Evolutionary conservation across 352 stramenopile species (phyloP), one percentile per base, ranked within the genome.

Genomic region (Globisporangium carolinianum): DNA sequence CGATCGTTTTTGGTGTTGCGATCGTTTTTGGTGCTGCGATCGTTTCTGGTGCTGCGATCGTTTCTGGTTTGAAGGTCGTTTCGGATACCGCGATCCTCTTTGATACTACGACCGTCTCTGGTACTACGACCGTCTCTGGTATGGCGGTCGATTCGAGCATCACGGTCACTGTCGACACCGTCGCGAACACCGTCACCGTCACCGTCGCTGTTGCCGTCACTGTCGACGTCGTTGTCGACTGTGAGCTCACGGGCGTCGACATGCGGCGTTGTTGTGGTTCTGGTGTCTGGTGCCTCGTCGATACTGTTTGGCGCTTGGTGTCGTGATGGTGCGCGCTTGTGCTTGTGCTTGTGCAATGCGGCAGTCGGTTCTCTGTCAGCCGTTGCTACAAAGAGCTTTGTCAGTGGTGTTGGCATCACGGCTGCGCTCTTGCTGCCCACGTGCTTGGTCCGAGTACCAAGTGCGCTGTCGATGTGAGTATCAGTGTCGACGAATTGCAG

Each of bases 361-460:
- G 24, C 24, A 32, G 24, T 32, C 24, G 24, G 24, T 32, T 32
- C 6, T 24, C 10, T 5, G 14, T 55, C 17, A n/a, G 3, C 41
- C 1, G 38, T 36, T 5, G 11, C 32, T 24, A 38, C 6, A 18
- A 61, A 61, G 47, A 61, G 39, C 42, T 61, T 61, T 14, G 24
- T 48, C 47, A 61, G 42, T 3, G 47, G n/a, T 12, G 55, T 50
- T n/a, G 45, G 14, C 24, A 42, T n/a, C 6, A 17, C 7, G 10
- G 24, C 18, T 39, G 47, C 6, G 18, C 4, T 35, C 45, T n/a
- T 51, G 24, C n/a, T 8, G 6, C 15, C 24, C 24, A 32, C 24
- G 24, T 32, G 24, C 24, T 32, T 32, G 24, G 24, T 32, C 24
- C 24, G 24, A 2, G 24, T 32, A 32, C 24, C 24, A 32, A 32